A percentile compares a stretch with the other conserved stretches of the same genome.
These are phyloP conservation scores for Ophiocordyceps camponoti-saundersi DNA, from an alignment of 2,329 filamentous ascomycete genomes.

Conservation along the genomic window DNA sequence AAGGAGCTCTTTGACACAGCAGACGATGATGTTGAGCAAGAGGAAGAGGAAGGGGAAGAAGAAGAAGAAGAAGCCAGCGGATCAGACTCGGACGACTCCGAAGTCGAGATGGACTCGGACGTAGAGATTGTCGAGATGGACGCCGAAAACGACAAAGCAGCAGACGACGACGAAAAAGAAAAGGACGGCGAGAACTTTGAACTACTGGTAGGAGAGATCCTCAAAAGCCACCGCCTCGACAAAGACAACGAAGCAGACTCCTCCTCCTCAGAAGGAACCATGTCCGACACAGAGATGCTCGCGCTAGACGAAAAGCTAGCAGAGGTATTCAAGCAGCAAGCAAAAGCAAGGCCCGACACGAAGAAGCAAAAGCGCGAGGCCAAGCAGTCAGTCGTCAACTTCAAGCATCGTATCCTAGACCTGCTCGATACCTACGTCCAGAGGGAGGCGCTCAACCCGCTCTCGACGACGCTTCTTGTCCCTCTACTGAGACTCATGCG, in stretches of 20 bases:
- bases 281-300: constrained; percentile 95
- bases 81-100: constrained; percentile 22
- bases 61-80: constrained; percentile 26
- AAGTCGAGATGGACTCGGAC: constrained; percentile 28
- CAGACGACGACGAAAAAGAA: constrained; percentile 26
- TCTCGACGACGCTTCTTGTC: constrained; percentile 53
- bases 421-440: constrained; percentile 73
- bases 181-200: constrained; percentile 39
- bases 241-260: constrained; percentile 38
- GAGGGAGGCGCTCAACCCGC: constrained; percentile 50
- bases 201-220: constrained; percentile 58
- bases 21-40: constrained; percentile 39
- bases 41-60: constrained; percentile 20
- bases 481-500: constrained; percentile 64
- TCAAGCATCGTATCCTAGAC: constrained; percentile 88
- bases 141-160: constrained; percentile 15
- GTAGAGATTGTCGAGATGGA: constrained; percentile 32
- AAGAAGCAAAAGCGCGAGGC: constrained; percentile 80
- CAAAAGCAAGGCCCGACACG: constrained; percentile 43
- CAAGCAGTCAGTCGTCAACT: constrained; percentile 76
- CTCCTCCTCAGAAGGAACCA: constrained; percentile 54
- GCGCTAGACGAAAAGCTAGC: constrained; percentile 67
- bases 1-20: constrained; percentile 66
- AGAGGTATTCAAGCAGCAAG: constrained; percentile 68
- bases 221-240: constrained; percentile 52